A percentile compares a stretch with the other conserved stretches of the same genome.
phyloP scores from a whole-genome alignment of 768 basidiomycete genomes.

The Amanita subjunquillea region DNA sequence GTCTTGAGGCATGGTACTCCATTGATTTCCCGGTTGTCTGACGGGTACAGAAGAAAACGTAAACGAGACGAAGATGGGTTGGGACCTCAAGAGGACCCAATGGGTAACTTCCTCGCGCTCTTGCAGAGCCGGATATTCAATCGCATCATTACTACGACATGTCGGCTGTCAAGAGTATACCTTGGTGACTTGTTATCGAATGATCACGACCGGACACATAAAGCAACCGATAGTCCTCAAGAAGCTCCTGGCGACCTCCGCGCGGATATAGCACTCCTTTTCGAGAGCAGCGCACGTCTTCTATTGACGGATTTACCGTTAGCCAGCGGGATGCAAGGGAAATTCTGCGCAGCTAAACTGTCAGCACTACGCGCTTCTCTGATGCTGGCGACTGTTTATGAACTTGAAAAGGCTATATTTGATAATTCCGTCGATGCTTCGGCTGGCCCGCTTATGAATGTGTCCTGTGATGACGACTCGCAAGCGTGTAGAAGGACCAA shows the following conservation, averaged over 20 bases:
- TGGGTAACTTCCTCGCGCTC: background rate
- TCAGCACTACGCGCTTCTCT: constrained; percentile 17
- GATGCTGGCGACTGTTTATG: constrained; percentile 26
- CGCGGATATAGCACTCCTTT: constrained; percentile 15
- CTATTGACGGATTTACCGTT: background rate
- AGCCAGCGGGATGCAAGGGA: background rate
- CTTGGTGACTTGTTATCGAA: constrained; percentile 4
- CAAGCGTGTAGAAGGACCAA: background rate
- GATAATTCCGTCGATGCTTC: background rate
- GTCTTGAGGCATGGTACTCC: constrained; percentile 12
- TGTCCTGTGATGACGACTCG: background rate
- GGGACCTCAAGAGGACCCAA: background rate
- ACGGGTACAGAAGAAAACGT: background rate
- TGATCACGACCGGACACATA: background rate
- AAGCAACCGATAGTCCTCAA: background rate
- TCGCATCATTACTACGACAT: background rate
- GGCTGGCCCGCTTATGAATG: background rate
- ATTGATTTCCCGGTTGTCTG: constrained; percentile 6
- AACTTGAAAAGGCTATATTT: constrained; percentile 23
- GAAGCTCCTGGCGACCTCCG: background rate
- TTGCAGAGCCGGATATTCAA: constrained; percentile 1
- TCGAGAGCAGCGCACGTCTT: constrained; percentile 14
- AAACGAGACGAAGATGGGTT: background rate
- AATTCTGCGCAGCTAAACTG: background rate
- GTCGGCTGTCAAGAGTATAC: background rate